Evolutionary conservation across 495 filamentous ascomycete species (phyloP).

Genomic region (Neurospora sp.): DNA sequence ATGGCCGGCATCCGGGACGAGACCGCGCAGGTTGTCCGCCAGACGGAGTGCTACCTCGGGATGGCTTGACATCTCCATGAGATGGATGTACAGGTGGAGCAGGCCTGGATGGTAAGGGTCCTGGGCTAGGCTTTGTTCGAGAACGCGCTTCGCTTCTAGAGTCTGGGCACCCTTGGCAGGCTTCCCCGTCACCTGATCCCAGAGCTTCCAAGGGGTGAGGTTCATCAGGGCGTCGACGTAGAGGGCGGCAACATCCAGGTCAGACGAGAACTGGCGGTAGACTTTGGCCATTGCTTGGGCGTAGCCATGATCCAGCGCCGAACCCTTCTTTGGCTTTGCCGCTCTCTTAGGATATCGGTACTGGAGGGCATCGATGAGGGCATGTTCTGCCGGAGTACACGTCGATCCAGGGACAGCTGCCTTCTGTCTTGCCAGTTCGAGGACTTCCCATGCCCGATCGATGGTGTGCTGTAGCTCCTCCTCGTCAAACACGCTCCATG

Average conservation of each 20-base stretch:
- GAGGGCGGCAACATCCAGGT: conserved; percentile 51
- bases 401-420: conserved; percentile 11
- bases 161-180: conserved; percentile 45
- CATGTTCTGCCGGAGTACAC: conserved; percentile 36
- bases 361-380: conserved; percentile 47
- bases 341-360: conserved; percentile 41
- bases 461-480: conserved; percentile 41
- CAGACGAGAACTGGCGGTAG: conserved; percentile 41
- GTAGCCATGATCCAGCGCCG: conserved; percentile 45
- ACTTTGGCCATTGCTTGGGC: conserved; percentile 51
- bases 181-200: conserved; percentile 49
- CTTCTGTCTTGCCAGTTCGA: conserved; percentile 29
- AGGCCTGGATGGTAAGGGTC: conserved; percentile 51
- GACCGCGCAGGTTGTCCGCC: conserved; percentile 48
- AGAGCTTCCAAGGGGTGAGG: conserved; percentile 56
- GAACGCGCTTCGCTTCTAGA: conserved; percentile 42
- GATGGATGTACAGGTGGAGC: conserved; percentile 60
- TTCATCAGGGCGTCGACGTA: conserved; percentile 63
- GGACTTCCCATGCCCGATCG: conserved; percentile 33
- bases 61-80: conserved; percentile 60
- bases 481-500: conserved; percentile 55
- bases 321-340: conserved; percentile 30
- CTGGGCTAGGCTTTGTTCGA: conserved; percentile 41
- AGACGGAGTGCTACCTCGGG: conserved; percentile 48
- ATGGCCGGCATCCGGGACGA: conserved; percentile 58